These are phyloP conservation scores for Geotrichum armillariae DNA, from an alignment of 1,139 yeast genomes.

Conservation along the genomic window DNA sequence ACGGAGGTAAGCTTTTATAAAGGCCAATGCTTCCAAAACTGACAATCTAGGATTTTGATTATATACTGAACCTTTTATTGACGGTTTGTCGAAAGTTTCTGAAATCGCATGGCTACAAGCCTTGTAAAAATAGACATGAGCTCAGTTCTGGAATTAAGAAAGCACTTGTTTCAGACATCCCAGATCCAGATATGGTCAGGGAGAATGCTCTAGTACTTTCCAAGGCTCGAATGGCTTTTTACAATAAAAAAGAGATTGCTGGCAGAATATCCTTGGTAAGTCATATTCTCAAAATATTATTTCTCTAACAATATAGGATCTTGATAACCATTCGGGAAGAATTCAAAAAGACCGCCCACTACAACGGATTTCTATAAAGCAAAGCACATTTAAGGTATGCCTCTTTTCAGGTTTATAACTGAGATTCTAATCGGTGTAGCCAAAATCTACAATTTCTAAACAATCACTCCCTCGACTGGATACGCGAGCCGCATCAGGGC, in stretches of 20 bases:
- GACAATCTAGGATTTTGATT: slow-evolving; percentile 14
- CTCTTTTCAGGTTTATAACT: not conserved
- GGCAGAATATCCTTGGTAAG: slow-evolving; percentile 10
- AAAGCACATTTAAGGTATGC: slow-evolving; percentile 1
- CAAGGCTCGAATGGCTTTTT: slow-evolving; percentile 11
- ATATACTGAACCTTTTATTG: slow-evolving; percentile 10
- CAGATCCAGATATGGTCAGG: not conserved
- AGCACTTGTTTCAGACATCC: not conserved
- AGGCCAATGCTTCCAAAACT: not conserved
- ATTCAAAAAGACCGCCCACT: not conserved
- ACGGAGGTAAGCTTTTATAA: slow-evolving; percentile 3
- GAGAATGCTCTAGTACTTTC: slow-evolving; percentile 4
- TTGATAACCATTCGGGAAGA: not conserved
- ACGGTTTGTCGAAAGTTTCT: slow-evolving; percentile 15
- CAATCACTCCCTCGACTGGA: slow-evolving; percentile 12
- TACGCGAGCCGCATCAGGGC: slow-evolving; percentile 8
- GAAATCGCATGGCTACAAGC: slow-evolving; percentile 7
- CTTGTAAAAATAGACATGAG: not conserved
- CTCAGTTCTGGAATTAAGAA: not conserved
- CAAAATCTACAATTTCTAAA: slow-evolving; percentile 2
- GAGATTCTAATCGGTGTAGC: slow-evolving; percentile 1
- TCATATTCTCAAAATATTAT: not conserved
- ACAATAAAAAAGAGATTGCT: slow-evolving; percentile 1
- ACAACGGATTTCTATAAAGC: slow-evolving; percentile 5
- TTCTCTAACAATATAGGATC: not conserved